A percentile compares a stretch with the other conserved stretches of the same genome.
phyloP scores from a whole-genome alignment of 1,284 basidiomycete species.

The Ustilago lituana region DNA sequence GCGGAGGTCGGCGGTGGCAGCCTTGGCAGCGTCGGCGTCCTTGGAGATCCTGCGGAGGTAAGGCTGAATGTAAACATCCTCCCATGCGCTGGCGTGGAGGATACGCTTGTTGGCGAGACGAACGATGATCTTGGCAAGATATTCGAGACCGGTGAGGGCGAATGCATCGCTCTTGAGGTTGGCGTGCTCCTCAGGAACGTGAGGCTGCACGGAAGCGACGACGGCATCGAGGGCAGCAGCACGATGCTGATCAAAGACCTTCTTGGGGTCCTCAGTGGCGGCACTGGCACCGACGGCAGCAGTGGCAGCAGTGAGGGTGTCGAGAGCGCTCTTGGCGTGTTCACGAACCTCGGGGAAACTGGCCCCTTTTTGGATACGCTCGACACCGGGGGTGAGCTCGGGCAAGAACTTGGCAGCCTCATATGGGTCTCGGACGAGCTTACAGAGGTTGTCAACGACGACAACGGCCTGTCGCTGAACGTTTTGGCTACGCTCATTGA shows the following conservation, averaged over 20 bases:
- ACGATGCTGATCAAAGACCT: conserved; percentile 50
- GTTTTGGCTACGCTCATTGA: conserved; percentile 91
- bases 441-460: conserved; percentile 96
- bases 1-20: conserved; percentile 58
- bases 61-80: conserved; percentile 66
- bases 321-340: conserved; percentile 61
- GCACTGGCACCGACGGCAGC: conserved; percentile 48
- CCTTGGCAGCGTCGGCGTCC: conserved; percentile 52
- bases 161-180: conserved; percentile 58
- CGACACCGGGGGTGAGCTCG: conserved; percentile 87
- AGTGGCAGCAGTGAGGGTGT: conserved; percentile 59
- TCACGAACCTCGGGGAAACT: conserved; percentile 88
- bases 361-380: conserved; percentile 87
- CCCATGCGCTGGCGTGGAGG: conserved; percentile 62
- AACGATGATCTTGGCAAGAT: conserved; percentile 54
- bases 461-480: conserved; percentile 77
- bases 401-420: conserved; percentile 90
- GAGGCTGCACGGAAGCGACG: conserved; percentile 49
- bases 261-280: conserved; percentile 56
- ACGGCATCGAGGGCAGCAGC: conserved; percentile 54
- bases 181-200: conserved; percentile 50
- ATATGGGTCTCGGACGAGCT: conserved; percentile 90
- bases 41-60: conserved; percentile 68
- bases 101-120: conserved; percentile 66
- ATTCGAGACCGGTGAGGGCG: conserved; percentile 58